phyloP scores from a whole-genome alignment of 2,329 filamentous ascomycete species.

The Aureobasidium sp. region DNA sequence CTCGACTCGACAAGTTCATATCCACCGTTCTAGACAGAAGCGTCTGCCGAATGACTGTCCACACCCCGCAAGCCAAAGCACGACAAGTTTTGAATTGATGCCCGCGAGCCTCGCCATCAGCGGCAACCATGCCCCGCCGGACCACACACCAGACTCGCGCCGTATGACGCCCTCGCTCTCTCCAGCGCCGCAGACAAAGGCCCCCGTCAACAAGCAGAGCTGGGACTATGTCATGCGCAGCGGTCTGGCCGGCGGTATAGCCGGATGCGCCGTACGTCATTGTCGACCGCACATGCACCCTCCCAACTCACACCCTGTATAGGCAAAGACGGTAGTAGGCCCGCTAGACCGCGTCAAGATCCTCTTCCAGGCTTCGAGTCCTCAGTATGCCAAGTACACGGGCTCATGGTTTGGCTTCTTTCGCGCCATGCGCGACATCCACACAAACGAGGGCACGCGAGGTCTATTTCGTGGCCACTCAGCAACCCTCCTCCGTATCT shows the following conservation, averaged over 20 bases:
- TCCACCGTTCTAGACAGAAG: neutral
- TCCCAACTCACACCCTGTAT: slow-evolving; percentile 9
- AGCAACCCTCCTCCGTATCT: slow-evolving; percentile 86
- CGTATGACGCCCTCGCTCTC: slow-evolving; percentile 30
- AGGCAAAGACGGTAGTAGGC: slow-evolving; percentile 94
- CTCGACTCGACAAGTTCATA: neutral
- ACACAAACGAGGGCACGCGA: slow-evolving; percentile 60
- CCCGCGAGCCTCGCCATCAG: slow-evolving; percentile 28
- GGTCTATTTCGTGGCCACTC: slow-evolving; percentile 93
- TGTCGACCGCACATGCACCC: neutral
- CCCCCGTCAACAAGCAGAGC: slow-evolving; percentile 61
- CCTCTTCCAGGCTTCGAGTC: slow-evolving; percentile 92
- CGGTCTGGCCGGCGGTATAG: slow-evolving; percentile 79
- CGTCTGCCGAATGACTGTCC: neutral
- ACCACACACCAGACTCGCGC: slow-evolving; percentile 33
- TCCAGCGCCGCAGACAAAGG: slow-evolving; percentile 36
- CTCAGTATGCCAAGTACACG: slow-evolving; percentile 87
- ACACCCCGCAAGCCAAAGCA: neutral
- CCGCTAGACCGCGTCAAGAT: slow-evolving; percentile 98
- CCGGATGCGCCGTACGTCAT: slow-evolving; percentile 76
- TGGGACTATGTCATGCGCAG: slow-evolving; percentile 78
- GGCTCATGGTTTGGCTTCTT: slow-evolving; percentile 80
- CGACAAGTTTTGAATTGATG: slow-evolving; percentile 27
- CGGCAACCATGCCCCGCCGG: slow-evolving; percentile 28
- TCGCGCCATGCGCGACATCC: slow-evolving; percentile 79